Base-by-base conservation (phyloP, 2,329 filamentous ascomycete genomes). In the Endothia cerciana region DNA sequence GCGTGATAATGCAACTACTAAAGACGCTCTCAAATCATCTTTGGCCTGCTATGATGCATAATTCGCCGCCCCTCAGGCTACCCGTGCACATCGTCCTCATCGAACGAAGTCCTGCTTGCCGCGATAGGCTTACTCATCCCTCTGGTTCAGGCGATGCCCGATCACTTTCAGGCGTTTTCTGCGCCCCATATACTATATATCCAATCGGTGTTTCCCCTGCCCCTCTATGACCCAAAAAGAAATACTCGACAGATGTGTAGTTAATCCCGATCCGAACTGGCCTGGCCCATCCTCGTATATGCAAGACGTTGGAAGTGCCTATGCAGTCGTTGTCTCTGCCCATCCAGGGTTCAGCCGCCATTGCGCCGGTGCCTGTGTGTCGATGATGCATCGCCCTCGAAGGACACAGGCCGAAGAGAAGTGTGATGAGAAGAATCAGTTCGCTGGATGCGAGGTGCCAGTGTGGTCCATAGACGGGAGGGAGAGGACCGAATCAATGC, bases 1-100 rank as follows among this genome's bases (percentile, higher is more conserved):
- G 61, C 62, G 57, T 49, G 57, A 53, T 62, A 49, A 66, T 64
- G 62, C 56, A 40, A 28, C 33, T 25, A 22, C n/a, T n/a, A n/a
- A n/a, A 33, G 25, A 40, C 11, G 15, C 13, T 38, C n/a, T 41
- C 17, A 6, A 30, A 41, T 28, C 51, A 17, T 43, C 33, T 59
- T 15, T 10, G 56, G 36, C 11, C 10, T 38, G 19, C 33, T 15
- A 19, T 43, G 41, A 15, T 43, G 41, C 41, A 15, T 11, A 15
- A 19, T 43, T 43, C 7, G 41, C 19, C 19, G 41, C 7, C 41
- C 4, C 41, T 4, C 41, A 43, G 7, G 41, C n/a, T n/a, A n/a
- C n/a, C n/a, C n/a, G n/a, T n/a, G n/a, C n/a, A n/a, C 51, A 55
- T 55, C 17, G 10, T 41, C 55, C 7, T 57, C 55, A 25, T 58